phyloP scores from a whole-genome alignment of 768 basidiomycete species.

The Russula griseocarnosa region DNA sequence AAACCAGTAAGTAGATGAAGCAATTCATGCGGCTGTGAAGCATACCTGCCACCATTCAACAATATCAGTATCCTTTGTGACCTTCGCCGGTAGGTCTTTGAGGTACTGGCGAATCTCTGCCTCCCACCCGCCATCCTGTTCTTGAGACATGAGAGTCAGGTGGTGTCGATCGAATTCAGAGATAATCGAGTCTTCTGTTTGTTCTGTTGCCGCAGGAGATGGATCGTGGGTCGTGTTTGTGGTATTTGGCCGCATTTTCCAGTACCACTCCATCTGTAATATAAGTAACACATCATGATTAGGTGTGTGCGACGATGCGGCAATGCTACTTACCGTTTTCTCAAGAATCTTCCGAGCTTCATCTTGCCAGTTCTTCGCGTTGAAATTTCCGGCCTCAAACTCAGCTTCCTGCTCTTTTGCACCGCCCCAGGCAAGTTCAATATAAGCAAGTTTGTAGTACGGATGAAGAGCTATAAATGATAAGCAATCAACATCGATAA shows the following conservation, averaged over 20 bases:
- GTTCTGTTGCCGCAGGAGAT: background rate
- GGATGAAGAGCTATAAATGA: background rate
- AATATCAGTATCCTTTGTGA: too few species aligned
- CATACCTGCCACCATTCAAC: too few species aligned
- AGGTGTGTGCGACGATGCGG: too few species aligned
- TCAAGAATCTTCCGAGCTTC: slow-evolving; percentile 19
- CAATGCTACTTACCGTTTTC: slow-evolving; percentile 3
- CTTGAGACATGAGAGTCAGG: background rate
- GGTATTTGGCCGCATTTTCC: too few species aligned
- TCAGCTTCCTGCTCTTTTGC: slow-evolving; percentile 30
- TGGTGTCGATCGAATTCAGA: background rate
- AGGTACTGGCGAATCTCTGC: too few species aligned
- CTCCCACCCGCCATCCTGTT: too few species aligned
- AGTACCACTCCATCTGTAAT: too few species aligned
- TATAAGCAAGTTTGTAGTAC: slow-evolving; percentile 35
- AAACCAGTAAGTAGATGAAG: too few species aligned
- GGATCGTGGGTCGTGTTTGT: background rate
- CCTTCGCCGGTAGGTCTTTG: too few species aligned
- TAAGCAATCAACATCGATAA: background rate
- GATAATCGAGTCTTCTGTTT: background rate
- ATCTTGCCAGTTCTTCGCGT: too few species aligned
- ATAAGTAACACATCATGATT: too few species aligned
- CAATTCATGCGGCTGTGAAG: too few species aligned
- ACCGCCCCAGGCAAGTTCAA: slow-evolving; percentile 32
- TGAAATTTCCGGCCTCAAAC: slow-evolving; percentile 11